phyloP scores from a whole-genome alignment of 495 filamentous ascomycete genomes.

The Aeminium ludgeri region DNA sequence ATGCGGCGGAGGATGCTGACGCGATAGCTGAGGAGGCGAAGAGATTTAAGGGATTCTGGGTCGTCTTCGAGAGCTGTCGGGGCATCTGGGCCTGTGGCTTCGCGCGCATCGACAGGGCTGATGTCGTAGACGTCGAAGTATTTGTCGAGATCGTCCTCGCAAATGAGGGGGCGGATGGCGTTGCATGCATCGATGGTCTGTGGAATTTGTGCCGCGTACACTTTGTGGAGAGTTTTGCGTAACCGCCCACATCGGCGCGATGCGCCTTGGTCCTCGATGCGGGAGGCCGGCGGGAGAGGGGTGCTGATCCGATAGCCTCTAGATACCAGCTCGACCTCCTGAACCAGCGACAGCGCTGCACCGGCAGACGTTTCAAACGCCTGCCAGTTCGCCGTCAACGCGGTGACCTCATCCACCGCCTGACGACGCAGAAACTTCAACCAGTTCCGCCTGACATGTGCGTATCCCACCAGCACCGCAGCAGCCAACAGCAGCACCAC shows the following conservation, averaged over 20 bases:
- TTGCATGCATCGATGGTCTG: slow-evolving; percentile 50
- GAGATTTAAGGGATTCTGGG: slow-evolving; percentile 55
- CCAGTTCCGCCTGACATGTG: slow-evolving; percentile 66
- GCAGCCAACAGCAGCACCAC: slow-evolving; percentile 40
- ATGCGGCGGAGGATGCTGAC: slow-evolving; percentile 67
- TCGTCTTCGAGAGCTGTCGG: slow-evolving; percentile 51
- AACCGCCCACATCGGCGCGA: slow-evolving; percentile 57
- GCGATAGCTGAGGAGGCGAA: slow-evolving; percentile 64
- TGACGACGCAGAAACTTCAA: slow-evolving; percentile 65
- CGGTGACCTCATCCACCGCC: slow-evolving; percentile 54
- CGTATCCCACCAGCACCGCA: slow-evolving; percentile 42
- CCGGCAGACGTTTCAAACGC: slow-evolving; percentile 67
- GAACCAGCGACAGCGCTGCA: slow-evolving; percentile 69
- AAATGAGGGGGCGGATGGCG: slow-evolving; percentile 51
- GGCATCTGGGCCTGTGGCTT: slow-evolving; percentile 30
- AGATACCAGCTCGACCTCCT: slow-evolving; percentile 92
- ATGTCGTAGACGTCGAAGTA: slow-evolving; percentile 90
- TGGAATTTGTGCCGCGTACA: slow-evolving; percentile 50
- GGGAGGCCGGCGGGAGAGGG: slow-evolving; percentile 18
- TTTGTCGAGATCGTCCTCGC: slow-evolving; percentile 66
- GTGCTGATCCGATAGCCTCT: slow-evolving; percentile 64
- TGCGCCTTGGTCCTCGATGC: slow-evolving; percentile 23
- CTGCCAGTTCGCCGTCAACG: slow-evolving; percentile 59
- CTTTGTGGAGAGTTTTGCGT: slow-evolving; percentile 52
- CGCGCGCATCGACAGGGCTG: slow-evolving; percentile 54